A percentile compares a stretch with the other conserved stretches of the same genome.
Evolutionary conservation across 73 alveolate genomes (phyloP).

Genomic region (Paramecium sexaurelia): DNA sequence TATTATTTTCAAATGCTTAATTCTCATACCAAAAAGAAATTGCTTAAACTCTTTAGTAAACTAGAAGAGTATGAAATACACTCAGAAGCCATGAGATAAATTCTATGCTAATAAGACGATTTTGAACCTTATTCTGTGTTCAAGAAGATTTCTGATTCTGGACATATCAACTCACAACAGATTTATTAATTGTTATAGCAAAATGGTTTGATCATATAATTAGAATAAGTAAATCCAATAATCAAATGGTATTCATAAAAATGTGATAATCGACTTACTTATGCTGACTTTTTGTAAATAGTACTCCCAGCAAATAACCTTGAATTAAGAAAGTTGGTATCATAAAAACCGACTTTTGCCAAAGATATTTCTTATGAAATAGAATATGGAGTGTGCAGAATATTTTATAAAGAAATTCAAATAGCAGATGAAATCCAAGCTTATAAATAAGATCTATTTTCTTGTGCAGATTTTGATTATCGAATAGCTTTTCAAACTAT

Average conservation of each 20-base stretch:
- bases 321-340: background rate
- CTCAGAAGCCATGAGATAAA: background rate
- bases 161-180: background rate
- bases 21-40: background rate
- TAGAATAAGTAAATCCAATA: background rate
- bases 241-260: background rate
- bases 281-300: background rate
- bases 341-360: background rate
- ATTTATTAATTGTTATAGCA: background rate
- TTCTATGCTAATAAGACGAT: background rate
- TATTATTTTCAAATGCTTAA: background rate
- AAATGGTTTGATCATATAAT: background rate
- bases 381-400: conserved; percentile 20
- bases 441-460: background rate
- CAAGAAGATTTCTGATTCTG: background rate
- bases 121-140: conserved; percentile 10
- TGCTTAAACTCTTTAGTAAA: background rate
- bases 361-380: background rate
- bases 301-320: background rate
- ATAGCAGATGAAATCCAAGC: background rate
- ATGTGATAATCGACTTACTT: background rate
- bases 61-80: background rate
- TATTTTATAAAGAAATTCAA: background rate
- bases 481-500: conserved; percentile 21
- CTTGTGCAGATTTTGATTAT: background rate